phyloP scores from a whole-genome alignment of 371 early-diverging fungal genomes.

The Apophysomyces ossiformis region DNA sequence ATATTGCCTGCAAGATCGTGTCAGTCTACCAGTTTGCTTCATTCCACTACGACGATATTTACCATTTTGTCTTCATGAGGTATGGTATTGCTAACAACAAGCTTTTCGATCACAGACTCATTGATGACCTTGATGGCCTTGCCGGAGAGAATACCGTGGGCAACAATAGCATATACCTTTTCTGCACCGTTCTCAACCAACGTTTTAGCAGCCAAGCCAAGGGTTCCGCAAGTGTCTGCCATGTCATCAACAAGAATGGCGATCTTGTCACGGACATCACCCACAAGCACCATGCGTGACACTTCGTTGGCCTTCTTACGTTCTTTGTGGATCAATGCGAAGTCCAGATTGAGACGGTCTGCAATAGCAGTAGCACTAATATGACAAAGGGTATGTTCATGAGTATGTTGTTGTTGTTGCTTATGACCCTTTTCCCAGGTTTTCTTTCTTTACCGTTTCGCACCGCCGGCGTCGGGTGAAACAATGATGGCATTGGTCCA shows the following conservation, averaged over 20 bases:
- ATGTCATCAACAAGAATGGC: slow-evolving; percentile 98
- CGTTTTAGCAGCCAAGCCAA: slow-evolving; percentile 91
- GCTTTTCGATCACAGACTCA: slow-evolving; percentile 80
- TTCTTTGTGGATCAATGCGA: slow-evolving; percentile 99
- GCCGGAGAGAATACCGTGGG: slow-evolving; percentile 93
- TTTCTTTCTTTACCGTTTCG: slow-evolving; percentile 80
- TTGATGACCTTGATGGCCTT: slow-evolving; percentile 92
- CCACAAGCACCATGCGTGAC: slow-evolving; percentile 95
- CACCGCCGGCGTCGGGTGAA: slow-evolving; percentile 98
- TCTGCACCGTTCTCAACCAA: slow-evolving; percentile 91
- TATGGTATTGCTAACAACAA: slow-evolving; percentile 94
- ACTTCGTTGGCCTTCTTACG: slow-evolving; percentile 95
- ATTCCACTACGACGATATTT: slow-evolving; percentile 9
- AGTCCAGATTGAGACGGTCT: slow-evolving; percentile 93
- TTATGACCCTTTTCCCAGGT: neutral
- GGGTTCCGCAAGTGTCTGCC: slow-evolving; percentile 97
- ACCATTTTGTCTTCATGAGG: slow-evolving; percentile 89
- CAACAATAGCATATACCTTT: slow-evolving; percentile 95
- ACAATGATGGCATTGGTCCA: slow-evolving; percentile 90
- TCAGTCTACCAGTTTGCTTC: neutral
- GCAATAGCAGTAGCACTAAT: slow-evolving; percentile 92
- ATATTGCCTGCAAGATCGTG: slow-evolving; percentile 55
- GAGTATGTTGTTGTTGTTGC: neutral
- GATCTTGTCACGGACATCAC: slow-evolving; percentile 90
- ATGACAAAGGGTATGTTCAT: neutral